These are phyloP conservation scores for Pythium dissimile DNA, from an alignment of 352 stramenopile species.

Conservation along the genomic window DNA sequence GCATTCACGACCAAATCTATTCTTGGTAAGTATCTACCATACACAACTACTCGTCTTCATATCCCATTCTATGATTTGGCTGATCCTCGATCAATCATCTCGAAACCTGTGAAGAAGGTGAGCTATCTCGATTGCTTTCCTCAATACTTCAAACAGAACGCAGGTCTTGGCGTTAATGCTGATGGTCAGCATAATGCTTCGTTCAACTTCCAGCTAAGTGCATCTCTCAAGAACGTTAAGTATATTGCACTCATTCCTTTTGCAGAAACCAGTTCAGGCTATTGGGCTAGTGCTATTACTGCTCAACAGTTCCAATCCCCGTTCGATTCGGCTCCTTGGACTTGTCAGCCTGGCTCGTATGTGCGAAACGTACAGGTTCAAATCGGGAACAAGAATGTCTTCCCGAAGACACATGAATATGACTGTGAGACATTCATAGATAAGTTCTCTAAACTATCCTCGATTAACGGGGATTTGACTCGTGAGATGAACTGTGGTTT, in stretches of 20 bases:
- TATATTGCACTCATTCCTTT: conserved; percentile 19
- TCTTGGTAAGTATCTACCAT: conserved; percentile 3
- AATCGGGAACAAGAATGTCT: conserved; percentile 28
- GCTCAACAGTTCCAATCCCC: conserved; percentile 20
- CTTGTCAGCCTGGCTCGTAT: conserved; percentile 12
- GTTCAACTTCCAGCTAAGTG: conserved; percentile 20
- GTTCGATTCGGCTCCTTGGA: conserved; percentile 28
- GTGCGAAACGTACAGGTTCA: conserved; percentile 23
- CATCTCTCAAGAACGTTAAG: conserved; percentile 21
- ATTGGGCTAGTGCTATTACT: not conserved
- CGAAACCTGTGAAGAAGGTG: conserved; percentile 26
- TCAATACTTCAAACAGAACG: conserved; percentile 19
- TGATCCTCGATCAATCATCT: conserved; percentile 13
- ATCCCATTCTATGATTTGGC: conserved; percentile 31
- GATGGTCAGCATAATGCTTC: conserved; percentile 12
- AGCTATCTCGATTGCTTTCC: conserved; percentile 22
- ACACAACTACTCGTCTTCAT: conserved; percentile 16
- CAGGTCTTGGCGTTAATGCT: conserved; percentile 14
- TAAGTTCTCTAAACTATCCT: conserved; percentile 13
- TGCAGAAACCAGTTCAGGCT: conserved; percentile 5
- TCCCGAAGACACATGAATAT: conserved; percentile 23
- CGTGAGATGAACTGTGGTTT: conserved; percentile 21
- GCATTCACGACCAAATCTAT: too few relatives aligned
- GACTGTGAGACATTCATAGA: conserved; percentile 20
- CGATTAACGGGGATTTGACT: conserved; percentile 23